A percentile compares a stretch with the other conserved stretches of the same genome.
These are phyloP conservation scores for Serpula lacrymans DNA, from an alignment of 768 basidiomycete species.

Conservation along the genomic window DNA sequence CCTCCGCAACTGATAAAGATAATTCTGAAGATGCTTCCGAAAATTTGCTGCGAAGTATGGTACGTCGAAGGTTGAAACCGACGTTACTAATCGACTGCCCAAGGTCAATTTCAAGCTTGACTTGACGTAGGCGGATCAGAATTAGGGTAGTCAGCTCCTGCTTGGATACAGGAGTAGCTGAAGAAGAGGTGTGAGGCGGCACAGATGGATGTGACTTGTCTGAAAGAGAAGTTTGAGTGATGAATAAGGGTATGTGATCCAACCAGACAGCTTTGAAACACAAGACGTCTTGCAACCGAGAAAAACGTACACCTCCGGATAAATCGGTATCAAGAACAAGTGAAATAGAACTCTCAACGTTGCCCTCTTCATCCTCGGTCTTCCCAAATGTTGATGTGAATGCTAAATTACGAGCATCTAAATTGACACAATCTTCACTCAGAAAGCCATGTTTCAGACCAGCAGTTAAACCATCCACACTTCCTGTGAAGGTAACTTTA, in stretches of 20 bases:
- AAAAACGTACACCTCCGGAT: slow-evolving; percentile 73
- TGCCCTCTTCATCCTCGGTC: slow-evolving; percentile 33
- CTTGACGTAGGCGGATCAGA: slow-evolving; percentile 67
- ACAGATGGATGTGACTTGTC: slow-evolving; percentile 21
- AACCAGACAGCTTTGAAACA: slow-evolving; percentile 97
- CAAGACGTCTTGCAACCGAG: slow-evolving; percentile 85
- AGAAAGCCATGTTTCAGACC: slow-evolving; percentile 84
- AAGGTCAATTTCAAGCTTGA: slow-evolving; percentile 76
- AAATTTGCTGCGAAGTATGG: slow-evolving; percentile 63
- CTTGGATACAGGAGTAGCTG: slow-evolving; percentile 16
- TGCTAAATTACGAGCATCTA: slow-evolving; percentile 78
- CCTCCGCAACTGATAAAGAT: slow-evolving; percentile 58
- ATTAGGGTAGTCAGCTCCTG: slow-evolving; percentile 58
- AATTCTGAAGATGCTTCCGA: slow-evolving; percentile 60
- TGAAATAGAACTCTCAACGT: slow-evolving; percentile 55
- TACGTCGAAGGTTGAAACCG: slow-evolving; percentile 60
- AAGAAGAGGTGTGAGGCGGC: slow-evolving; percentile 14
- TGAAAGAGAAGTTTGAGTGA: slow-evolving; percentile 34
- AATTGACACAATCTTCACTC: slow-evolving; percentile 75
- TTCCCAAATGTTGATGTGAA: slow-evolving; percentile 74
- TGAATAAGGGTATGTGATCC: slow-evolving; percentile 79
- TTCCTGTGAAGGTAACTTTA: slow-evolving; percentile 72
- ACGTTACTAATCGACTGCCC: slow-evolving; percentile 81
- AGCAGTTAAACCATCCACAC: slow-evolving; percentile 75
- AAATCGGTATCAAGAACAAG: slow-evolving; percentile 84